phyloP scores from a whole-genome alignment of 768 basidiomycete species.

The Rhodosporidiobolus odoratus region DNA sequence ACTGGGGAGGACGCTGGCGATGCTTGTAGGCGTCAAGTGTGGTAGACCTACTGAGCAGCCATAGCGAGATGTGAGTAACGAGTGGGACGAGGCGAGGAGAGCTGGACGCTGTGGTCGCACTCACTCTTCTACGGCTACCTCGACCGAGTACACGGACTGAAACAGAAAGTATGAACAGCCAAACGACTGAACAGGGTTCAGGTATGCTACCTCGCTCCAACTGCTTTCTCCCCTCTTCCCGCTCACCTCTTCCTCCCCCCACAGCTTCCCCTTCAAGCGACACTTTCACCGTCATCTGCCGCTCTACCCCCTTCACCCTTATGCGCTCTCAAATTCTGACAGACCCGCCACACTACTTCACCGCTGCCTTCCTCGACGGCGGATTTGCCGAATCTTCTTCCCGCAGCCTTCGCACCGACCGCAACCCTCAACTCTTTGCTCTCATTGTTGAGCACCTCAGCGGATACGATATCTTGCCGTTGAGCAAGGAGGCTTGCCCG shows the following conservation, averaged over 20 bases:
- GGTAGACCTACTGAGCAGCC: not conserved
- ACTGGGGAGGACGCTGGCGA: not conserved
- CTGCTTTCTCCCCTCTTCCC: not conserved
- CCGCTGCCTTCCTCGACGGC: constrained; percentile 18
- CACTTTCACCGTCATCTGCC: constrained; percentile 26
- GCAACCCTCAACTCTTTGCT: constrained; percentile 28
- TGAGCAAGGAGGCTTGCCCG: not conserved
- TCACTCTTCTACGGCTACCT: too few species aligned
- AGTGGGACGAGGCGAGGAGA: not conserved
- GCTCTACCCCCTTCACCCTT: constrained; percentile 18
- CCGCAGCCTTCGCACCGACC: constrained; percentile 3
- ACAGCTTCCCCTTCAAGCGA: not conserved
- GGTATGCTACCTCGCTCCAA: too few species aligned
- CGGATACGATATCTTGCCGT: constrained; percentile 31
- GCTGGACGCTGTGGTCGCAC: too few species aligned
- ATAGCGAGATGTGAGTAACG: not conserved
- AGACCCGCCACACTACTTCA: constrained; percentile 38
- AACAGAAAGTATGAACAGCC: too few species aligned
- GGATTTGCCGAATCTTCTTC: constrained; percentile 21
- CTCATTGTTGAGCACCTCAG: constrained; percentile 34
- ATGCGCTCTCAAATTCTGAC: constrained; percentile 24
- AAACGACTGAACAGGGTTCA: too few species aligned
- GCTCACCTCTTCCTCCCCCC: not conserved
- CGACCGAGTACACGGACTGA: too few species aligned
- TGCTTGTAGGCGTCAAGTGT: not conserved